These are phyloP conservation scores for Dryas drummondii DNA, from an alignment of 306 rosid species.

Conservation along the genomic window DNA sequence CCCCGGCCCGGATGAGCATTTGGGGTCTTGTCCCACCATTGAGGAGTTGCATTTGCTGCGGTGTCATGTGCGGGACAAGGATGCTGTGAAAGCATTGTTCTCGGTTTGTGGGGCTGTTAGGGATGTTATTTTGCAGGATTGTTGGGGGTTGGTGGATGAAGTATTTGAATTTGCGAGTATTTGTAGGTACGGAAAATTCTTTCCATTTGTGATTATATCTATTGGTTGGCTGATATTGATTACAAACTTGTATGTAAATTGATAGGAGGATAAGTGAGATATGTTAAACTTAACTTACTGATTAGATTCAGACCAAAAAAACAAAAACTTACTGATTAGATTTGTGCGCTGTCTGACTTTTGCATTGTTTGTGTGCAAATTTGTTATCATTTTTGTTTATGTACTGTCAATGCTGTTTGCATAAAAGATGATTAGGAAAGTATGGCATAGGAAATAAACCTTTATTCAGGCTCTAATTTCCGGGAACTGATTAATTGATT, in stretches of 20 bases:
- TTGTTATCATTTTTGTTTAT: not conserved
- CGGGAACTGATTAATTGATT: not conserved
- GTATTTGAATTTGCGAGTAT: slow-evolving; percentile 45
- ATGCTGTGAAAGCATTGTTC: slow-evolving; percentile 46
- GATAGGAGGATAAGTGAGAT: not conserved
- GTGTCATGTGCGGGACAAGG: slow-evolving; percentile 64
- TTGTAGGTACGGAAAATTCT: slow-evolving; percentile 53
- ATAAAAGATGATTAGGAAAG: not conserved
- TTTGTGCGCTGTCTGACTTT: not conserved
- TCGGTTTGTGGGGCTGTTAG: slow-evolving; percentile 59
- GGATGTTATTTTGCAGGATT: slow-evolving; percentile 68
- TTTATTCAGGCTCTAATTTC: not conserved
- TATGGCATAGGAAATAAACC: not conserved
- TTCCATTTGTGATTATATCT: not conserved
- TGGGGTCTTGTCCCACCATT: slow-evolving; percentile 64
- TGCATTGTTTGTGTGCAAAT: not conserved
- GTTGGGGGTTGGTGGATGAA: slow-evolving; percentile 77
- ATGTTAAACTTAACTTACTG: too few relatives aligned
- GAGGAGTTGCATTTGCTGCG: slow-evolving; percentile 62
- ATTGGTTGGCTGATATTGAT: slow-evolving; percentile 3
- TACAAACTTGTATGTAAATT: too few relatives aligned
- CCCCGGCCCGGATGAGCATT: slow-evolving; percentile 71
- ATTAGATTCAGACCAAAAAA: too few relatives aligned
- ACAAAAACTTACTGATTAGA: not conserved
- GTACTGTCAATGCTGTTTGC: not conserved